phyloP scores from a whole-genome alignment of 192 early-diverging fungal species.

The Entrophospora sp. region DNA sequence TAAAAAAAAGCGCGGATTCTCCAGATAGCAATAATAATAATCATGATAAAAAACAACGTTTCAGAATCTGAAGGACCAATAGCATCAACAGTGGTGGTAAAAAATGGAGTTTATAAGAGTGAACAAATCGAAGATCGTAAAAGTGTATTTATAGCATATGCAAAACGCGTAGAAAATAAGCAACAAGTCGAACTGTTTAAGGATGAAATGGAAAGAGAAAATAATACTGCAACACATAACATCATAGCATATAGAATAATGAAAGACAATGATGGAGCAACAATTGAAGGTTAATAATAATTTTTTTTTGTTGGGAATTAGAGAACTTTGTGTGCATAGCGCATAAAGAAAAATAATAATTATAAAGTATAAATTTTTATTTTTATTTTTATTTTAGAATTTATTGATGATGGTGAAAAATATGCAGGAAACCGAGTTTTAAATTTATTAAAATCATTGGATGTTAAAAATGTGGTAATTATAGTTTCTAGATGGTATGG shows the following conservation, averaged over 20 bases:
- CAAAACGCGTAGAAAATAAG: background rate
- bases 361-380: background rate
- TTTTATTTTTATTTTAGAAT: background rate
- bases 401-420: constrained; percentile 16
- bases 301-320: too few species aligned
- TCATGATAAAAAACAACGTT: too few species aligned
- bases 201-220: background rate
- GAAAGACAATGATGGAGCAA: background rate
- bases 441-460: constrained; percentile 1
- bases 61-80: too few species aligned
- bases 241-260: constrained; percentile 11
- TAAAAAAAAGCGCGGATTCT: too few species aligned
- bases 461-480: constrained; percentile 11
- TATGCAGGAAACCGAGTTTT: constrained; percentile 6
- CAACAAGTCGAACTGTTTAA: constrained; percentile 4
- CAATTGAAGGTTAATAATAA: background rate
- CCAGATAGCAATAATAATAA: too few species aligned
- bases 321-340: too few species aligned
- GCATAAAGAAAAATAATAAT: background rate
- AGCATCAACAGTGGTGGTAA: too few species aligned
- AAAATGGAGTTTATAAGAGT: constrained; percentile 7
- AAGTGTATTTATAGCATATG: constrained; percentile 12
- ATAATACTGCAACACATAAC: constrained; percentile 16
- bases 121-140: constrained; percentile 8
- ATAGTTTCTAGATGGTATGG: constrained; percentile 12